Percentiles rank a stretch among this genome's conserved stretches.
Conservation (phyloP, 805 yeast species). For the Schwanniomyces sp. region DNA sequence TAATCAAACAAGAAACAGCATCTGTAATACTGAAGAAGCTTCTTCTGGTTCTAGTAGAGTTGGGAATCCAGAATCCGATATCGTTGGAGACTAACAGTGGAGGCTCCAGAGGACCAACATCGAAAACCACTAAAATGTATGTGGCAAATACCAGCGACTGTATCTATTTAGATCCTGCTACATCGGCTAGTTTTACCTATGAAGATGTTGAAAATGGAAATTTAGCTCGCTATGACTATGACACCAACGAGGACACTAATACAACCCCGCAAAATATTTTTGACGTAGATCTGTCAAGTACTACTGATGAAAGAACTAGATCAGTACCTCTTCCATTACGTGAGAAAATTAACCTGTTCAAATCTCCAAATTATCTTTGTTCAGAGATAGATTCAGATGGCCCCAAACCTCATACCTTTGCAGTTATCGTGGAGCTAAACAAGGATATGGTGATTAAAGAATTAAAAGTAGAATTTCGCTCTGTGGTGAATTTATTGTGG, state of each 20-base stretch:
- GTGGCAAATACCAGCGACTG: slow-evolving; percentile 42
- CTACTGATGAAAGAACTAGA: neutral
- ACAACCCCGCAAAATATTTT: slow-evolving; percentile 2
- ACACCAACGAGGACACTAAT: slow-evolving; percentile 8
- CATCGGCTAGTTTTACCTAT: slow-evolving; percentile 39
- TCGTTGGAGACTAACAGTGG: slow-evolving; percentile 30
- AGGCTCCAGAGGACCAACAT: slow-evolving; percentile 17
- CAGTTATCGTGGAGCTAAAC: slow-evolving; percentile 45
- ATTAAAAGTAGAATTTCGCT: slow-evolving; percentile 42
- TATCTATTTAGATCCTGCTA: slow-evolving; percentile 38
- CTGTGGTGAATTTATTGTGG: slow-evolving; percentile 50
- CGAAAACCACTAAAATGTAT: slow-evolving; percentile 29
- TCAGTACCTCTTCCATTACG: slow-evolving; percentile 11
- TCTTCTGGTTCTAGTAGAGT: slow-evolving; percentile 24
- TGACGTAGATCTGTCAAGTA: slow-evolving; percentile 8
- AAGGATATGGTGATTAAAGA: slow-evolving; percentile 39
- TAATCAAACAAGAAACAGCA: slow-evolving; percentile 39
- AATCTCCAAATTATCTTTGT: slow-evolving; percentile 36
- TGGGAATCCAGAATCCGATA: slow-evolving; percentile 42
- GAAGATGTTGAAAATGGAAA: slow-evolving; percentile 46
- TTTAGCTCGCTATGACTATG: slow-evolving; percentile 12
- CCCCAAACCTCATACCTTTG: slow-evolving; percentile 54
- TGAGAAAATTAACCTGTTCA: slow-evolving; percentile 21
- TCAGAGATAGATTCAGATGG: slow-evolving; percentile 37
- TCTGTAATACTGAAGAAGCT: slow-evolving; percentile 37